Evolutionary conservation across 768 basidiomycete genomes (phyloP).

Genomic region (Chalciporus chontae): DNA sequence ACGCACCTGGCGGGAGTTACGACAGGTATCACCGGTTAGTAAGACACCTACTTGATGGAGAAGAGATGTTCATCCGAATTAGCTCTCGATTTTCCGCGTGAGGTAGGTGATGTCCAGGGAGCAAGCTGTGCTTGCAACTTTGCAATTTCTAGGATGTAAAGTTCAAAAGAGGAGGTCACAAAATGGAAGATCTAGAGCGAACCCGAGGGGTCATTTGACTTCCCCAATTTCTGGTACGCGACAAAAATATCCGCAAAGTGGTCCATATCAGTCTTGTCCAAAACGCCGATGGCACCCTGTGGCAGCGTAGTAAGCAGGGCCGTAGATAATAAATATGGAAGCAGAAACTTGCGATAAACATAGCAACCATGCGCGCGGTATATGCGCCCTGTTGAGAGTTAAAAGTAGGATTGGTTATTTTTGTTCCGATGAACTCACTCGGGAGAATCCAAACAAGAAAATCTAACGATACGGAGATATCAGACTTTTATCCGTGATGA

Average conservation of each 20-base stretch:
- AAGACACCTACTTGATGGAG: constrained; percentile 52
- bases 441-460: constrained; percentile 75
- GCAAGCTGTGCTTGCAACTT: constrained; percentile 42
- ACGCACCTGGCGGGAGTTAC: constrained; percentile 44
- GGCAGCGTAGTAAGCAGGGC: constrained; percentile 1
- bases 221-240: constrained; percentile 58
- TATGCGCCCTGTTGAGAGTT: constrained; percentile 57
- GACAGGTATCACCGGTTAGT: constrained; percentile 1
- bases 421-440: constrained; percentile 37
- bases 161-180: not conserved
- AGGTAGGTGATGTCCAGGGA: constrained; percentile 50
- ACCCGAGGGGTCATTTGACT: constrained; percentile 47
- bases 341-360: constrained; percentile 38
- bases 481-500: not conserved
- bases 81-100: constrained; percentile 53
- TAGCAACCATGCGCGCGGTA: constrained; percentile 70
- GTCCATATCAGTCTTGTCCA: constrained; percentile 71
- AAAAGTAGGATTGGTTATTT: not conserved
- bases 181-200: constrained; percentile 1
- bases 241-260: constrained; percentile 63
- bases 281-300: constrained; percentile 68
- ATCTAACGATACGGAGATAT: constrained; percentile 42
- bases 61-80: constrained; percentile 46
- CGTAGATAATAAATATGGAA: not conserved
- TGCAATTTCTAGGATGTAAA: constrained; percentile 30